Conservation (phyloP, 129 eudicot genomes). For the Ambrosia artemisiifolia region DNA sequence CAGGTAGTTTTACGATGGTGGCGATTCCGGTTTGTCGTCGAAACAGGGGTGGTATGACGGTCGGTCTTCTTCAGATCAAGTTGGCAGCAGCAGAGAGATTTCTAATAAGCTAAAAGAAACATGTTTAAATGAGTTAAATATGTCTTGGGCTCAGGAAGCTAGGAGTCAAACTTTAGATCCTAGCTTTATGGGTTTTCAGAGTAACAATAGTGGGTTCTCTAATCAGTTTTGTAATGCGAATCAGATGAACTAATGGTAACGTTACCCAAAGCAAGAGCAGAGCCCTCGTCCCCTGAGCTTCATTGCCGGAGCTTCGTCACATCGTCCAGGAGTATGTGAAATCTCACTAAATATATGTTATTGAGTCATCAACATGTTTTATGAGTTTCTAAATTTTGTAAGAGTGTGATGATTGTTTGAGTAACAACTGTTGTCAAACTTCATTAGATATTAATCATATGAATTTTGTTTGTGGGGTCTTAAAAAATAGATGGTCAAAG, state of each 20-base stretch:
- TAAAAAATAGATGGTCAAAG: too few relatives aligned
- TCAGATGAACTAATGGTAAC: conserved; percentile 16
- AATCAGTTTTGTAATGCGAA: conserved; percentile 10
- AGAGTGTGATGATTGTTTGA: conserved; percentile 17
- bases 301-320: too few relatives aligned
- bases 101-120: conserved; percentile 35
- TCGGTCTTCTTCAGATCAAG: too few relatives aligned
- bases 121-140: conserved; percentile 27
- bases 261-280: too few relatives aligned
- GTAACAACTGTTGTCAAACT: conserved; percentile 9
- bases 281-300: too few relatives aligned
- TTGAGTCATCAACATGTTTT: conserved; percentile 13
- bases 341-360: conserved; percentile 48
- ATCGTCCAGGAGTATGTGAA: conserved; percentile 80
- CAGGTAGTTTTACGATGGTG: too few relatives aligned
- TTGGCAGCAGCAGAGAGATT: conserved; percentile 27
- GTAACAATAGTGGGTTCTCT: conserved; percentile 27
- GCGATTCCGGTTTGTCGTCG: too few relatives aligned
- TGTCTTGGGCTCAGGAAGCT: conserved; percentile 27
- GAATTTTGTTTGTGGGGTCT: background rate
- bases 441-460: conserved; percentile 7
- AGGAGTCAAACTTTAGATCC: conserved; percentile 18
- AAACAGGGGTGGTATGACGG: too few relatives aligned
- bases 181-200: conserved; percentile 24
- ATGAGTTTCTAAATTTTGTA: conserved; percentile 13